Percentiles rank a stretch among this genome's conserved stretches.
Evolutionary conservation across 345 rosid species (phyloP).

Genomic region (Moricandia arvensis): DNA sequence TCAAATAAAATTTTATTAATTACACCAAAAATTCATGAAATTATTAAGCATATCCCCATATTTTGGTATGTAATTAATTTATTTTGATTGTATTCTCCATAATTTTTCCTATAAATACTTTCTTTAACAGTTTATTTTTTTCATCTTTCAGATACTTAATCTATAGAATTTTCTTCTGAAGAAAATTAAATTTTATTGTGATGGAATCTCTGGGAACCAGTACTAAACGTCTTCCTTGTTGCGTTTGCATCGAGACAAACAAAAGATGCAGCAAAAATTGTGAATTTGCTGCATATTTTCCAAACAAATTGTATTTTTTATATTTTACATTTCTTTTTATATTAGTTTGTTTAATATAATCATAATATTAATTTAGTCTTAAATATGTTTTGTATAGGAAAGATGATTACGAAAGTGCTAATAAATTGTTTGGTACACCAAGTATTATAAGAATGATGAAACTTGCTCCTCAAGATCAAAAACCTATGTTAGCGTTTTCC

Average conservation of each 20-base stretch:
- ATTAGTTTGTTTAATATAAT: neutral
- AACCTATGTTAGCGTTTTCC: neutral
- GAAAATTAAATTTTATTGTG: neutral
- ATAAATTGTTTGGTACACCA: neutral
- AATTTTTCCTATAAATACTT: neutral
- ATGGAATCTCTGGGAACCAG: neutral
- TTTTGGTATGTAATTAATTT: neutral
- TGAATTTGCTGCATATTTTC: conserved; percentile 4
- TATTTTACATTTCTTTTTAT: neutral
- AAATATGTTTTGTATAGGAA: neutral
- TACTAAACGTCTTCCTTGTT: neutral
- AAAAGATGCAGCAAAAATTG: neutral
- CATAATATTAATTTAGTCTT: neutral
- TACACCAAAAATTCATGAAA: neutral
- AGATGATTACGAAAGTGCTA: neutral
- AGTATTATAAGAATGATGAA: neutral
- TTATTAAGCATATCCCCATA: neutral
- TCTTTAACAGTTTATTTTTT: neutral
- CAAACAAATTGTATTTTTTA: neutral
- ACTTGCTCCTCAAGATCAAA: neutral
- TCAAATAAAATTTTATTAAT: neutral
- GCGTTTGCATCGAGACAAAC: neutral
- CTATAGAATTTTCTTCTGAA: neutral
- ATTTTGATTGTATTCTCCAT: neutral
- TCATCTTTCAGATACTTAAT: neutral